Conservation (phyloP, 1,284 basidiomycete species). For the Athelia psychrophila region DNA sequence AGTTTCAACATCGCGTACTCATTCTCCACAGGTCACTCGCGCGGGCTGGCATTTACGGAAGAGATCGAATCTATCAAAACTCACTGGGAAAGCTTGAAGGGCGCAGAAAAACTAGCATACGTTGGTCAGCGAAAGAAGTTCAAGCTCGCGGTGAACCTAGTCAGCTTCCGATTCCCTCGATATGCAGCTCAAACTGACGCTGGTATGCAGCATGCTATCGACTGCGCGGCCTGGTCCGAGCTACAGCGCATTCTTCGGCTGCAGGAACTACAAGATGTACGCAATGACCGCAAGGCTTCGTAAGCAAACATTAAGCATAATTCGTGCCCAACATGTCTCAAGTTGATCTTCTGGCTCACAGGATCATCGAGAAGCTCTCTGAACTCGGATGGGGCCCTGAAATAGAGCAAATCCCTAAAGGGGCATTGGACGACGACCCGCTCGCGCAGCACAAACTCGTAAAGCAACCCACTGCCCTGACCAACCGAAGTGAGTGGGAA, state of each 20-base stretch:
- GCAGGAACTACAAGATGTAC: slow-evolving; percentile 15
- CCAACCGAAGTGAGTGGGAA: slow-evolving; percentile 24
- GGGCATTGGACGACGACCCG: too few relatives aligned
- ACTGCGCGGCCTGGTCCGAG: not conserved
- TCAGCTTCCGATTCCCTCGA: not conserved
- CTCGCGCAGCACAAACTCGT: slow-evolving; percentile 21
- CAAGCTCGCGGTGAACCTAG: too few relatives aligned
- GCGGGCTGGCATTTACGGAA: too few relatives aligned
- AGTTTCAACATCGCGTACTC: not conserved
- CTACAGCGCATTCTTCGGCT: slow-evolving; percentile 7
- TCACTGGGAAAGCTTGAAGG: too few relatives aligned
- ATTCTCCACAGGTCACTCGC: too few relatives aligned
- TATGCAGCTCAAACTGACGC: not conserved
- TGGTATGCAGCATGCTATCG: not conserved
- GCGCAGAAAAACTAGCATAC: too few relatives aligned
- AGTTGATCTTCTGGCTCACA: slow-evolving; percentile 9
- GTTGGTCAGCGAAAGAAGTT: too few relatives aligned
- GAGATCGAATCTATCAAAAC: too few relatives aligned
- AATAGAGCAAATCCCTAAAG: slow-evolving; percentile 19
- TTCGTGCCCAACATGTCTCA: slow-evolving; percentile 4
- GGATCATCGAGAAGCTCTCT: slow-evolving; percentile 22
- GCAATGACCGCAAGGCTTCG: slow-evolving; percentile 9
- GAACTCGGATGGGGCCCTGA: slow-evolving; percentile 26
- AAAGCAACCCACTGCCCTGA: slow-evolving; percentile 22
- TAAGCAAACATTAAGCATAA: not conserved